Base-by-base conservation (phyloP, 2,329 filamentous ascomycete species). In the Periconia macrospinosa region DNA sequence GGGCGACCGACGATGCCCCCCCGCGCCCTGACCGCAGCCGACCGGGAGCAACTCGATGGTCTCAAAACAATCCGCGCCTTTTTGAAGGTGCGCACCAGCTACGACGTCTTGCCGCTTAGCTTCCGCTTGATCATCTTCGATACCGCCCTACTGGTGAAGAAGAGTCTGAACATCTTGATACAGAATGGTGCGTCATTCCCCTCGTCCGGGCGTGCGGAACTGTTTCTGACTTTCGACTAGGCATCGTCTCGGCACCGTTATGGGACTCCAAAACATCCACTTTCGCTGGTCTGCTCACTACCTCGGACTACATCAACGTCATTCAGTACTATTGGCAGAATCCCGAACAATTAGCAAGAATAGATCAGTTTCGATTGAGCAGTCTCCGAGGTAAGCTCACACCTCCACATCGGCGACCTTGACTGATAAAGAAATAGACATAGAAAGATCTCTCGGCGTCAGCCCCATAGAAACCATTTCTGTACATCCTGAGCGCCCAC, bases 291-390 rank as follows among this genome's bases (percentile, higher is more conserved):
- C 84, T 99, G 46, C 82, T 99, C 61, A 99, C 94, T 27, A 94
- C 92, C 58, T 96, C 92, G 56, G 94, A 99, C 77, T 99, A 94
- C 74, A 95, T 99, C 78, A 99, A 99, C 70, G 89, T 99, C 53
- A 96, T 99, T 41, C 93, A 97, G 74, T 99, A 99, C 77, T 97
- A 99, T 80, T 97, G 92, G 81, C 92, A 97, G 75, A 95, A 94
- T 65, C 94, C 93, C 2, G 91, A 96, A 62, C 89, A 92, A 54
- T 84, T 97, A 56, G 86, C 87, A 61, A 87, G 93, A 70, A 90
- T 99, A 65, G 94, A 97, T 62, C 90, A 96, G 74, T 97, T 99
- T 73, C 88, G 91, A 45, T 79, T 99, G 57, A 93, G 90, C 77
- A 96, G 91, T 70, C 83, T 99, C 54, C 85, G 93, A 83, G 91